These are phyloP conservation scores for Erodium trifolium DNA, from an alignment of 441 rosid species.

Conservation along the genomic window DNA sequence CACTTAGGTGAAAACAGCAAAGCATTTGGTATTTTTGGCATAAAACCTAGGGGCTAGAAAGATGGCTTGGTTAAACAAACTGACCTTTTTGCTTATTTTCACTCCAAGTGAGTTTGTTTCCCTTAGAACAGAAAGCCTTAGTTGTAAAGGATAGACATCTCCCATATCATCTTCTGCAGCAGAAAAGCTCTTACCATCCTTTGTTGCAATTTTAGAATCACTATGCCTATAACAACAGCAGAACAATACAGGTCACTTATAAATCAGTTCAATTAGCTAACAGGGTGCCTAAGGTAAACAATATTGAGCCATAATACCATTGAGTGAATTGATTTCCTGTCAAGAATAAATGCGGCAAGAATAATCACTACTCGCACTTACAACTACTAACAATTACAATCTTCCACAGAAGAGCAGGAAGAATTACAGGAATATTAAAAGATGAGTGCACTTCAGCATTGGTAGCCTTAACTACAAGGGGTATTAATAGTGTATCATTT, in stretches of 20 bases:
- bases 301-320: neutral
- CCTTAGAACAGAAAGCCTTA: constrained; percentile 60
- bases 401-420: neutral
- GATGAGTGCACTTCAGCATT: neutral
- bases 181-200: constrained; percentile 55
- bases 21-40: constrained; percentile 5
- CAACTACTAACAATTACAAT: neutral
- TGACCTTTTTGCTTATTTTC: constrained; percentile 84
- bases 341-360: neutral
- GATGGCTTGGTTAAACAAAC: constrained; percentile 17
- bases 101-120: constrained; percentile 73
- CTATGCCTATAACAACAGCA: constrained; percentile 53
- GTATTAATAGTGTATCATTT: neutral
- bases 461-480: neutral
- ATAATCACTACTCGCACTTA: neutral
- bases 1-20: neutral
- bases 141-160: constrained; percentile 87
- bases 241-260: constrained; percentile 11
- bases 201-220: constrained; percentile 57
- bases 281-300: neutral
- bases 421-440: neutral
- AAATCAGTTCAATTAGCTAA: constrained; percentile 5
- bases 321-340: neutral
- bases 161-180: constrained; percentile 86
- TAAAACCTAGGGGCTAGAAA: constrained; percentile 17